phyloP scores from a whole-genome alignment of 1,284 basidiomycete genomes.

The Heterobasidion occidentale region DNA sequence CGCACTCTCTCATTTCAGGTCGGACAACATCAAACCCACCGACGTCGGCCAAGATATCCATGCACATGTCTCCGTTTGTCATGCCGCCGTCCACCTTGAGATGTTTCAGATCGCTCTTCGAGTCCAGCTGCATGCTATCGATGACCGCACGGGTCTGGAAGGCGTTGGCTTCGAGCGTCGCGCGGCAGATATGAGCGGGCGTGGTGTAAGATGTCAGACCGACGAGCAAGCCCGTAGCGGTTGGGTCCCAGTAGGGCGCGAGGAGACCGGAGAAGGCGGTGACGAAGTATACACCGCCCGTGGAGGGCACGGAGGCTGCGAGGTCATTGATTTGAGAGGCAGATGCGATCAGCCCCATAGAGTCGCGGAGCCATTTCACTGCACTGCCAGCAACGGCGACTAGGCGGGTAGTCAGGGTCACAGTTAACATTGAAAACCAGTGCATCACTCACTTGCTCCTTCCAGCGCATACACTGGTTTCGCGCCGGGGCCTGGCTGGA shows the following conservation, averaged over 20 bases:
- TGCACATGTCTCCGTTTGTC: slow-evolving; percentile 86
- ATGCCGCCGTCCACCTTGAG: slow-evolving; percentile 94
- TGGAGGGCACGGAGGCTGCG: slow-evolving; percentile 71
- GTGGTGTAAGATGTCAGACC: slow-evolving; percentile 91
- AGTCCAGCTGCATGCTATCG: slow-evolving; percentile 89
- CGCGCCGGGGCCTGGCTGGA: slow-evolving; percentile 75
- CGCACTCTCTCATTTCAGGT: slow-evolving; percentile 91
- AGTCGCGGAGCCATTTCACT: slow-evolving; percentile 95
- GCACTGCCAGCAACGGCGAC: slow-evolving; percentile 94
- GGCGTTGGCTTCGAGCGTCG: slow-evolving; percentile 86
- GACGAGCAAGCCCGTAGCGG: slow-evolving; percentile 78
- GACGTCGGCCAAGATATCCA: slow-evolving; percentile 90
- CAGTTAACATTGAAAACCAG: not conserved
- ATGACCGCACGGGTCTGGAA: slow-evolving; percentile 92
- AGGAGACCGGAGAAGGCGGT: slow-evolving; percentile 92
- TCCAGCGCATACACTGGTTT: slow-evolving; percentile 91
- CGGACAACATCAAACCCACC: slow-evolving; percentile 89
- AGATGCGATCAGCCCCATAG: slow-evolving; percentile 76
- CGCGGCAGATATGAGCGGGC: slow-evolving; percentile 89
- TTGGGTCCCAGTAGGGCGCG: slow-evolving; percentile 90
- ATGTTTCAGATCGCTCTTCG: slow-evolving; percentile 62
- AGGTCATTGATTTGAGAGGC: slow-evolving; percentile 83
- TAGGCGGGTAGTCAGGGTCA: slow-evolving; percentile 19
- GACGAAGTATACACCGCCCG: slow-evolving; percentile 96
- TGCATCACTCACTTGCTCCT: slow-evolving; percentile 69